Conservation (phyloP, 306 rosid genomes). For the Clitoria ternatea region DNA sequence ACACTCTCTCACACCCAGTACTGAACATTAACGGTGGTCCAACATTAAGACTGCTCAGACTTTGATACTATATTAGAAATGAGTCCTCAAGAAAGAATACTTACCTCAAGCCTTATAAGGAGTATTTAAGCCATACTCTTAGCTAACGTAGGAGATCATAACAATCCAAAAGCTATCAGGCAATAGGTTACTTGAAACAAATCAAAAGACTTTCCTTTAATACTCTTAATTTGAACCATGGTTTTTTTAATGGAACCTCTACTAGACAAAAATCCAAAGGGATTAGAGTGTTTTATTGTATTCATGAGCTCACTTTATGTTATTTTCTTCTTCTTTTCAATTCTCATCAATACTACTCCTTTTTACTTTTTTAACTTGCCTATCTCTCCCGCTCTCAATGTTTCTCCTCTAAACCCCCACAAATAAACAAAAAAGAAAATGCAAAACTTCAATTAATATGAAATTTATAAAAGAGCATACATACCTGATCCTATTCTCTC, state of each 20-base stretch:
- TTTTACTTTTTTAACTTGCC: not conserved
- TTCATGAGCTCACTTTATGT: not conserved
- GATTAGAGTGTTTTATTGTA: not conserved
- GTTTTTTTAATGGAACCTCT: not conserved
- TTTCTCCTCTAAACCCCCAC: not conserved
- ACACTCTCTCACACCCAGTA: too few relatives aligned
- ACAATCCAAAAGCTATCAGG: not conserved
- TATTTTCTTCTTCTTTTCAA: not conserved
- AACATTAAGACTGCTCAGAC: too few relatives aligned
- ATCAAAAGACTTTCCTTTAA: not conserved
- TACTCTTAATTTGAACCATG: not conserved
- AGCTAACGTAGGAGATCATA: too few relatives aligned
- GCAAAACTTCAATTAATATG: not conserved
- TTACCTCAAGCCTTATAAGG: too few relatives aligned
- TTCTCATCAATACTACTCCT: not conserved
- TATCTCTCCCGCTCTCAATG: not conserved
- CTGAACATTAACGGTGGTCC: too few relatives aligned
- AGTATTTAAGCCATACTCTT: too few relatives aligned
- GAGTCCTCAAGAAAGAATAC: too few relatives aligned
- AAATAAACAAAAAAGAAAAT: not conserved
- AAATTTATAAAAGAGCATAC: not conserved
- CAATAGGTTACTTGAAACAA: not conserved
- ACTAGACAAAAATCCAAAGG: not conserved
- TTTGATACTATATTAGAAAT: too few relatives aligned
- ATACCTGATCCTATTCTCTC: constrained; percentile 87